A percentile compares a stretch with the other conserved stretches of the same genome.
phyloP scores from a whole-genome alignment of 176 grass and related monocot species.

The Areca catechu region DNA sequence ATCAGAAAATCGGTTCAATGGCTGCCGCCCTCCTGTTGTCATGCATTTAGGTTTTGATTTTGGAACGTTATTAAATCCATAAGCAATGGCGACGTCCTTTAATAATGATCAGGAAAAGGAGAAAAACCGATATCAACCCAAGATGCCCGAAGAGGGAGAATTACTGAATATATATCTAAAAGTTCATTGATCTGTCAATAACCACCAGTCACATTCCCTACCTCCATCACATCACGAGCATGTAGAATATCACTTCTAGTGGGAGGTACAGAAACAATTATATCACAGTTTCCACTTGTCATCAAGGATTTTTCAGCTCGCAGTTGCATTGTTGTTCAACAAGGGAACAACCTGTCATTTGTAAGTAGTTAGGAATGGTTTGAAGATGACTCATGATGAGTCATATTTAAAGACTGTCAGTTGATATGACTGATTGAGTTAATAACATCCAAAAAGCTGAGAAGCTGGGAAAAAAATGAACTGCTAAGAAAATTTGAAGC shows the following conservation, averaged over 20 bases:
- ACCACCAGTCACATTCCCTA: constrained; percentile 2
- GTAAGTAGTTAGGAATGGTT: constrained; percentile 5
- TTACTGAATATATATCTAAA: no score
- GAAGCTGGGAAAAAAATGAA: no score
- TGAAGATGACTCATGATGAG: no score
- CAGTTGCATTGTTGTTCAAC: constrained; percentile 95
- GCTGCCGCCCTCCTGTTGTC: constrained; percentile 73
- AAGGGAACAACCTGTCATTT: constrained; percentile 56
- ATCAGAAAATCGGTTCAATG: constrained; percentile 86
- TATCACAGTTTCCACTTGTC: constrained; percentile 22
- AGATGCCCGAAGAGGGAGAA: no score
- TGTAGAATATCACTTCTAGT: constrained; percentile 82
- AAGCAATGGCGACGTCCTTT: constrained; percentile 97
- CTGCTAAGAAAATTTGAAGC: no score
- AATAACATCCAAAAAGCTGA: no score
- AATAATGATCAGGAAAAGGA: background rate
- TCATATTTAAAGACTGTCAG: no score
- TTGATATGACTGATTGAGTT: no score
- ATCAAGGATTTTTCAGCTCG: constrained; percentile 41
- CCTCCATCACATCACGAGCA: constrained; percentile 62
- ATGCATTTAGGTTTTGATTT: constrained; percentile 84
- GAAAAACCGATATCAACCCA: background rate
- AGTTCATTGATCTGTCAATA: no score
- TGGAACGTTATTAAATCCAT: constrained; percentile 94
- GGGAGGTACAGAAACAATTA: constrained; percentile 62